These are phyloP conservation scores for Capronia americana DNA, from an alignment of 2,329 filamentous ascomycete genomes.

Conservation along the genomic window DNA sequence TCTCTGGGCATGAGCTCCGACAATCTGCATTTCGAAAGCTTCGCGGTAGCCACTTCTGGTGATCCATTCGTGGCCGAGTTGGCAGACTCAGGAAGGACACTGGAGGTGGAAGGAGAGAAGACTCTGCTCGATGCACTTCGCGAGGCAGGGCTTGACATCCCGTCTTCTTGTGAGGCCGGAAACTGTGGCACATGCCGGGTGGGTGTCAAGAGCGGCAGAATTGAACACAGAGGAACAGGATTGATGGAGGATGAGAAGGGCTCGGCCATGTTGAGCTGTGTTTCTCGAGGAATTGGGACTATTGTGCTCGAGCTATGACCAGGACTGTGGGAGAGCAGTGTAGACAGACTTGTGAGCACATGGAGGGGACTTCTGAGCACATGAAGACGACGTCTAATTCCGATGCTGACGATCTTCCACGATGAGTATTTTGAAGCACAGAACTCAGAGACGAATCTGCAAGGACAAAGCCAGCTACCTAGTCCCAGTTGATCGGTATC, in stretches of 20 bases:
- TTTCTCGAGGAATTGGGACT: slow-evolving; percentile 25
- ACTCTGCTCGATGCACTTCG: slow-evolving; percentile 26
- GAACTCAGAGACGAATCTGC: background rate
- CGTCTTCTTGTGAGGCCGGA: slow-evolving; percentile 29
- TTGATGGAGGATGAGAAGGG: slow-evolving; percentile 22
- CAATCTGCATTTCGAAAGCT: slow-evolving; percentile 27
- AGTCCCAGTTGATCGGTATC: background rate
- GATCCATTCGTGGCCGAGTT: slow-evolving; percentile 26
- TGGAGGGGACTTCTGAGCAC: no score
- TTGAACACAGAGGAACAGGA: slow-evolving; percentile 26
- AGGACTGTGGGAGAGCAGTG: background rate
- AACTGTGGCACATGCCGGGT: slow-evolving; percentile 30
- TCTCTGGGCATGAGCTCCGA: slow-evolving; percentile 12
- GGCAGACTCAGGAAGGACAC: slow-evolving; percentile 12
- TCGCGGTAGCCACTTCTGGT: slow-evolving; percentile 24
- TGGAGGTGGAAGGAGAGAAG: slow-evolving; percentile 20
- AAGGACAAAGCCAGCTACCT: background rate
- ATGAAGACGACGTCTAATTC: no score
- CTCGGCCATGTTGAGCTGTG: slow-evolving; percentile 30
- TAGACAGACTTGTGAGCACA: background rate
- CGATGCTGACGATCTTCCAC: background rate
- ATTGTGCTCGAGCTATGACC: slow-evolving; percentile 27
- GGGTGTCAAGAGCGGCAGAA: slow-evolving; percentile 23
- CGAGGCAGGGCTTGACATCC: slow-evolving; percentile 24
- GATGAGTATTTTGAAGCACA: background rate